Conservation (phyloP, 2,329 filamentous ascomycete genomes). For the Cryphonectria naterciae region DNA sequence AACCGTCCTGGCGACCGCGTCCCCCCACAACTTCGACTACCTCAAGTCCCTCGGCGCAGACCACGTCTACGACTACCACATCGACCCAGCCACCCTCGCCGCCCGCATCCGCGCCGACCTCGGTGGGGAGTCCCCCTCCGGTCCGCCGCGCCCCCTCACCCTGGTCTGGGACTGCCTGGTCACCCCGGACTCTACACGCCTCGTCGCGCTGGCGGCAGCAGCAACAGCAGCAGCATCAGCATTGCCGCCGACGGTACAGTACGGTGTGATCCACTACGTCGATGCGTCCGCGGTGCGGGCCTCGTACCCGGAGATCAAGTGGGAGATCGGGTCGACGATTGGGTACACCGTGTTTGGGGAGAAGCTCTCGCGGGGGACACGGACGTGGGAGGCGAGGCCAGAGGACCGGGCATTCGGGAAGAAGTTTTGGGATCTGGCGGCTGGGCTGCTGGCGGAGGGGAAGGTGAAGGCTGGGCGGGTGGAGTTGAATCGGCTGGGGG, state of each 20-base stretch:
- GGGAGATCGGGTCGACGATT: conserved; percentile 32
- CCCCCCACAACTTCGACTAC: conserved; percentile 33
- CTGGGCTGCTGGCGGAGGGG: conserved; percentile 39
- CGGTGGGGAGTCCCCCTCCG: not conserved
- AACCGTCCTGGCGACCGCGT: conserved; percentile 42
- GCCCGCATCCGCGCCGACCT: conserved; percentile 15
- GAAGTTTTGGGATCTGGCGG: conserved; percentile 40
- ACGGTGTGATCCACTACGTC: conserved; percentile 3
- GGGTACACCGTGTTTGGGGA: conserved; percentile 42
- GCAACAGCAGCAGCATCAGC: not conserved
- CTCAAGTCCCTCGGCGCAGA: conserved; percentile 28
- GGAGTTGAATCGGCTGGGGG: conserved; percentile 36
- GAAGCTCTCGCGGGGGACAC: conserved; percentile 27
- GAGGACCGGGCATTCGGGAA: conserved; percentile 40
- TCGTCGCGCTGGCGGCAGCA: conserved; percentile 19
- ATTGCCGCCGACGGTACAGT: not conserved
- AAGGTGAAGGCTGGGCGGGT: conserved; percentile 40
- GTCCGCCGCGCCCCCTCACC: conserved; percentile 13
- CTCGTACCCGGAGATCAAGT: conserved; percentile 42
- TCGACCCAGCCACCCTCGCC: conserved; percentile 18
- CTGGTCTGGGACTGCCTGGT: conserved; percentile 29
- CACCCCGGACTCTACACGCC: conserved; percentile 17
- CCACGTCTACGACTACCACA: conserved; percentile 28
- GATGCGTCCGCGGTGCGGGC: conserved; percentile 37
- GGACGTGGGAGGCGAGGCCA: conserved; percentile 21